Percentiles rank a stretch among this genome's conserved stretches.
Conservation (phyloP, 106 monocot species). For the Alisma plantagoaquatica region DNA sequence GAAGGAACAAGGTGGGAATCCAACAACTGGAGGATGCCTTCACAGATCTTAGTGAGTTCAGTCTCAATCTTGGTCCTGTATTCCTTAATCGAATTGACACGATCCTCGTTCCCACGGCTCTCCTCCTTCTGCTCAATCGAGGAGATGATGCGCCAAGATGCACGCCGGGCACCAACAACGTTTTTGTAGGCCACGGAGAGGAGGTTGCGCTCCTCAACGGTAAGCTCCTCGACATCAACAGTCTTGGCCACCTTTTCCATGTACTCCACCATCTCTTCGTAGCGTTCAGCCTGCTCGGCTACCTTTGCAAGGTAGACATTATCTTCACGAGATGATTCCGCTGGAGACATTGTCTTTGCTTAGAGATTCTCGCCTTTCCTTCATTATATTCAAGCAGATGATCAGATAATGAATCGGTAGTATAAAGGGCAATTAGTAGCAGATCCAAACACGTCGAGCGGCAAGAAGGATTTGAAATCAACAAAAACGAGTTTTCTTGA, state of each 20-base stretch:
- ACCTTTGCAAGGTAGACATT: conserved; percentile 28
- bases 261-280: conserved; percentile 27
- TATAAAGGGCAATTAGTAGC: too few species aligned
- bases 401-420: too few species aligned
- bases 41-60: conserved; percentile 24
- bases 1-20: conserved; percentile 22
- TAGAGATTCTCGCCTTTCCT: not conserved
- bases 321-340: conserved; percentile 16
- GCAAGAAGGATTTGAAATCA: too few species aligned
- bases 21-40: conserved; percentile 19
- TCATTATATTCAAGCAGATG: too few species aligned
- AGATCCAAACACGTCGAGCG: too few species aligned
- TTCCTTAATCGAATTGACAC: conserved; percentile 13
- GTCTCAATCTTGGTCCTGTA: conserved; percentile 21
- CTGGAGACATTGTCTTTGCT: conserved; percentile 13
- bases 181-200: conserved; percentile 28
- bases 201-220: conserved; percentile 21
- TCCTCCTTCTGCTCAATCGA: conserved; percentile 33
- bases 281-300: conserved; percentile 23
- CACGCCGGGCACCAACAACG: conserved; percentile 23
- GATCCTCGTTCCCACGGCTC: conserved; percentile 22
- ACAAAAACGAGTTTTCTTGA: too few species aligned
- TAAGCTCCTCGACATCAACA: conserved; percentile 15
- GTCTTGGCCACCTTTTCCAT: conserved; percentile 26
- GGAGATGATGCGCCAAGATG: conserved; percentile 25